phyloP scores from a whole-genome alignment of 345 rosid species.

The Gossypium rotundifolium region DNA sequence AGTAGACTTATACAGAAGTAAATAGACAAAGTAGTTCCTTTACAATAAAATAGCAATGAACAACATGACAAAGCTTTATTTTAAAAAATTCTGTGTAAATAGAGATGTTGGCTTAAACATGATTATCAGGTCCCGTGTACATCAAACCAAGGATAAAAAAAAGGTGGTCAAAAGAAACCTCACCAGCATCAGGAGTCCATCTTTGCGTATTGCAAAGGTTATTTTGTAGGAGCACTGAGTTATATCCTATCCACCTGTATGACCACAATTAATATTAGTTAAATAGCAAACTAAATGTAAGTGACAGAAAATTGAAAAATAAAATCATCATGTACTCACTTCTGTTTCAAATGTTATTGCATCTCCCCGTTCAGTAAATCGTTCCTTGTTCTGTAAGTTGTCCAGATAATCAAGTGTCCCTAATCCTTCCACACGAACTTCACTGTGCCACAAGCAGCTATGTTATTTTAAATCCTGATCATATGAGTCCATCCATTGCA shows the following conservation, averaged over 20 bases:
- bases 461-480: constrained; percentile 6
- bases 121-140: neutral
- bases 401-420: constrained; percentile 93
- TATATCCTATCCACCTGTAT: constrained; percentile 69
- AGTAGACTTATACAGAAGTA: too few relatives aligned
- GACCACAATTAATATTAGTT: constrained; percentile 9
- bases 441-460: constrained; percentile 47
- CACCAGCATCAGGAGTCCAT: constrained; percentile 97
- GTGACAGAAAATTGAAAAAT: neutral
- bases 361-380: constrained; percentile 91
- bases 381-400: constrained; percentile 74
- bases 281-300: neutral
- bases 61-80: neutral
- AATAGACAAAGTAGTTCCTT: too few relatives aligned
- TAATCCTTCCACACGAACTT: constrained; percentile 92
- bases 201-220: constrained; percentile 87
- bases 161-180: constrained; percentile 16
- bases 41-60: neutral
- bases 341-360: constrained; percentile 92
- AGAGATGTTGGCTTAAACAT: neutral
- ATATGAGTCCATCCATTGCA: neutral
- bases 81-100: too few relatives aligned
- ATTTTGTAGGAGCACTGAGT: constrained; percentile 83
- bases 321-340: constrained; percentile 35
- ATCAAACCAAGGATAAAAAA: neutral